Evolutionary conservation across 345 rosid genomes (phyloP), one percentile per base, ranked within the genome.

Genomic region (Odontarrhena argentea): DNA sequence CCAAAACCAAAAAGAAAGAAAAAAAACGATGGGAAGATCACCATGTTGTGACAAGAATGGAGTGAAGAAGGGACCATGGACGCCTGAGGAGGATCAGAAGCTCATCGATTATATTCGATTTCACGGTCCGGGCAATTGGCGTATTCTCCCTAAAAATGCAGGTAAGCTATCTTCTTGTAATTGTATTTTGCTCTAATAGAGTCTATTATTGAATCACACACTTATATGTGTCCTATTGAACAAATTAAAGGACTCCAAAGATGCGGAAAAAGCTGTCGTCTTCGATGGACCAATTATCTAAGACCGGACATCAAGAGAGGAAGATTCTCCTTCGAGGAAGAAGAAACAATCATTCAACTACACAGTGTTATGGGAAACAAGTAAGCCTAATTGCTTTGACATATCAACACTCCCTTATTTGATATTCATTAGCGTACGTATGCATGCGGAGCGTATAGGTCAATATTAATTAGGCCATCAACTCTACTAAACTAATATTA

Each of bases 181-280:
- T 55, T 13, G 28, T 24, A 3, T 43, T 59, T 37, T 68, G 43
- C 10, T 13, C 7, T 44, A 2, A 35, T 18, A 22, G 26, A 14
- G 18, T 4, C 28, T 13, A 4, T 51, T 41, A 55, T 18, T 70
- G 64, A 42, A 38, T 15, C 65, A 26, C 10, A 65, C 69, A 8
- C 26, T 49, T 37, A 62, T 37, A 62, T 64, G 32, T 37, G 9
- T 37, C 7, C 13, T 63, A 37, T 55, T n/a, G 9, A 53, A 36
- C 18, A 9, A 55, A 65, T 36, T 65, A 55, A 41, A 93, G 98
- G 92, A 47, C 95, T 94, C 26, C 84, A 88, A 75, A 83, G 99
- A 71, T 94, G 99, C 36, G 99, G 99, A 28, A 94, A 94, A 84
- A 94, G 99, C 48, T 94, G 99, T 30, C 96, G 99, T 15, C 92